Percentiles rank a stretch among this genome's conserved stretches.
phyloP scores from a whole-genome alignment of 2,329 filamentous ascomycete genomes.

The Talaromyces sp. region DNA sequence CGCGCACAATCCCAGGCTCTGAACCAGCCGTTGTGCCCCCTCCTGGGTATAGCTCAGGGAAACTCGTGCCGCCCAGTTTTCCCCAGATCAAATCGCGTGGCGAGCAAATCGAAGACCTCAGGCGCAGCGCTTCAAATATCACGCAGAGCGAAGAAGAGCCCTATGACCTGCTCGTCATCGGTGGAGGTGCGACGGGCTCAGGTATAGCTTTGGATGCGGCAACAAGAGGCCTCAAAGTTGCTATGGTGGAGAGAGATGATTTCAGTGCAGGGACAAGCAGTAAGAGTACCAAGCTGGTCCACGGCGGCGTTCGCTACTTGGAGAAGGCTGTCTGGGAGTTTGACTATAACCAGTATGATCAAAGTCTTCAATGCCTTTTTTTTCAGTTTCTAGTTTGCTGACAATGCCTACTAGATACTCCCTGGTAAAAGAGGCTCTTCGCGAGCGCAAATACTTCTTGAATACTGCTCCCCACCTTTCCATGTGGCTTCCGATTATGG shows the following conservation, averaged over 20 bases:
- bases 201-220: slow-evolving; percentile 78
- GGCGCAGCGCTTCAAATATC: slow-evolving; percentile 32
- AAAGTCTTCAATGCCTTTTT: background rate
- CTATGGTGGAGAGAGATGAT: slow-evolving; percentile 76
- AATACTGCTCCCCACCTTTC: slow-evolving; percentile 79
- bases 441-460: slow-evolving; percentile 78
- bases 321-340: slow-evolving; percentile 84
- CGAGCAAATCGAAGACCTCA: slow-evolving; percentile 50
- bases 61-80: slow-evolving; percentile 52
- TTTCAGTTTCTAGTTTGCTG: background rate
- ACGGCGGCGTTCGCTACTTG: slow-evolving; percentile 78
- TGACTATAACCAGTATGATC: slow-evolving; percentile 68
- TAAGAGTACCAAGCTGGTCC: slow-evolving; percentile 83
- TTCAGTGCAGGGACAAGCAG: slow-evolving; percentile 78
- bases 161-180: slow-evolving; percentile 75
- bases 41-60: slow-evolving; percentile 58
- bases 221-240: slow-evolving; percentile 73
- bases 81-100: slow-evolving; percentile 47
- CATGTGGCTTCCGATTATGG: slow-evolving; percentile 76
- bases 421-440: slow-evolving; percentile 74
- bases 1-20: slow-evolving; percentile 60
- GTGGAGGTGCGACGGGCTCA: slow-evolving; percentile 72
- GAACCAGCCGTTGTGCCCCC: slow-evolving; percentile 60
- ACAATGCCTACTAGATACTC: slow-evolving; percentile 44
- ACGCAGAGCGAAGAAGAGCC: slow-evolving; percentile 42